Base-by-base conservation (phyloP, 352 stramenopile species). In the Thraustochytrium sp. region DNA sequence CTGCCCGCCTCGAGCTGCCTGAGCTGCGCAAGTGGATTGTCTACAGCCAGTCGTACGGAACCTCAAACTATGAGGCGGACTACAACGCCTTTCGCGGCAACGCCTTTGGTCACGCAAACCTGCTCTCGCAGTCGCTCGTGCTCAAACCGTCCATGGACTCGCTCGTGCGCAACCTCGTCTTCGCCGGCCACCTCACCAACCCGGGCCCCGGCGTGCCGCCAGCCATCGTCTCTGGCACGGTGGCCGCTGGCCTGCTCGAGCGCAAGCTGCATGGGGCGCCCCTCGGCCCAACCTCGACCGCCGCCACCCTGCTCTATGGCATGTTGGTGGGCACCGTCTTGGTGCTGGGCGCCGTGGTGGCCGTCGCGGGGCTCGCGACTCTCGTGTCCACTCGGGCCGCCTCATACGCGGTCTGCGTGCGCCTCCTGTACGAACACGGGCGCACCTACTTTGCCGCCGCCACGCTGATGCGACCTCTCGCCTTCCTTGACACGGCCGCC, bases 21-120 rank as follows among this genome's bases (percentile, higher is more conserved):
- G n/a, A n/a, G 11, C 21, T 84, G 36, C 46, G 42, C 36, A 40
- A 61, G n/a, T 76, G 37, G 26, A 31, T 85, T 18, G 49, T 83
- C 5, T 85, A 85, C 54, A 86, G 29, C 23, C 23, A 85, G 75
- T 49, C 34, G 1, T 85, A 85, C 26, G 65, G 68, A 31, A 44
- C 31, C 11, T 31, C 38, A 29, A 37, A 85, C 49, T 85, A 86
- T 86, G 49, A 56, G 36, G 26, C 13, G 21, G 80, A 85, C 26
- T 85, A 61, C 61, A 74, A 85, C 54, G 36, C 80, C 0, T 85
- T 75, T 36, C 48, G 59, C 5, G 80, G 80, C 29, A 85, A 85
- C 34, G 80, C 80, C 38, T 85, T 85, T 84, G 80, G 80, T 5
- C 54, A 78, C 29, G 68, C 80, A 31, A 85, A 86, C 59, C 34